Evolutionary conservation across 2,329 filamentous ascomycete genomes (phyloP).

Genomic region (Cladosporium austrohemisphaericum): DNA sequence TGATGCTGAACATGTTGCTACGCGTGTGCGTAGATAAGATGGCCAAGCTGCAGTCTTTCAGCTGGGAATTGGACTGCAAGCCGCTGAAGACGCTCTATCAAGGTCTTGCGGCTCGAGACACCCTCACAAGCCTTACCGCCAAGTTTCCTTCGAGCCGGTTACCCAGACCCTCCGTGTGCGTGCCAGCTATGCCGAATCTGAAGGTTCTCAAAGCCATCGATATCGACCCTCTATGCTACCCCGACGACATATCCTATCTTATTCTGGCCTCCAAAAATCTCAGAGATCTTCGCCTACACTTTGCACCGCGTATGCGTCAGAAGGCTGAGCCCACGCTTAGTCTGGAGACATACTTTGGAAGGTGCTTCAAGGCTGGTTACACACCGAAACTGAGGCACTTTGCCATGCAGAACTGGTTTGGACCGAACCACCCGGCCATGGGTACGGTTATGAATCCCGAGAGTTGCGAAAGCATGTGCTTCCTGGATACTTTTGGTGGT

Average conservation of each 20-base stretch:
- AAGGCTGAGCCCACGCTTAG: constrained; percentile 55
- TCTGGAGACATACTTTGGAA: constrained; percentile 54
- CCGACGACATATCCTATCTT: constrained; percentile 58
- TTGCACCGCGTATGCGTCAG: constrained; percentile 59
- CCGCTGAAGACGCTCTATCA: constrained; percentile 57
- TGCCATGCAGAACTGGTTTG: constrained; percentile 56
- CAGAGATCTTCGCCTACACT: constrained; percentile 55
- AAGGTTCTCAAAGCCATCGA: constrained; percentile 52
- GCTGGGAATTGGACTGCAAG: constrained; percentile 60
- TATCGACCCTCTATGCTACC: constrained; percentile 62
- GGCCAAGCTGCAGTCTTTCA: constrained; percentile 53
- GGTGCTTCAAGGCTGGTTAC: constrained; percentile 47
- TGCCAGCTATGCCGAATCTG: constrained; percentile 56
- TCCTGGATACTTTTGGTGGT: constrained; percentile 51
- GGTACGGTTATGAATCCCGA: constrained; percentile 41
- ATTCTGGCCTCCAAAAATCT: constrained; percentile 53
- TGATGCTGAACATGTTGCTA: constrained; percentile 60
- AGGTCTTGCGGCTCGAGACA: constrained; percentile 49
- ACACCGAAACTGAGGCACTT: constrained; percentile 49
- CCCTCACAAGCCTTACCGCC: constrained; percentile 52
- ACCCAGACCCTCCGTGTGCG: constrained; percentile 53
- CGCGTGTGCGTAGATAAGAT: constrained; percentile 59
- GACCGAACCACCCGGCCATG: constrained; percentile 48
- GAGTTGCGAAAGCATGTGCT: constrained; percentile 47
- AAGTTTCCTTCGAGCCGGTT: constrained; percentile 54